phyloP scores from a whole-genome alignment of 176 grass and related monocot species.

The Raddia guianensis region DNA sequence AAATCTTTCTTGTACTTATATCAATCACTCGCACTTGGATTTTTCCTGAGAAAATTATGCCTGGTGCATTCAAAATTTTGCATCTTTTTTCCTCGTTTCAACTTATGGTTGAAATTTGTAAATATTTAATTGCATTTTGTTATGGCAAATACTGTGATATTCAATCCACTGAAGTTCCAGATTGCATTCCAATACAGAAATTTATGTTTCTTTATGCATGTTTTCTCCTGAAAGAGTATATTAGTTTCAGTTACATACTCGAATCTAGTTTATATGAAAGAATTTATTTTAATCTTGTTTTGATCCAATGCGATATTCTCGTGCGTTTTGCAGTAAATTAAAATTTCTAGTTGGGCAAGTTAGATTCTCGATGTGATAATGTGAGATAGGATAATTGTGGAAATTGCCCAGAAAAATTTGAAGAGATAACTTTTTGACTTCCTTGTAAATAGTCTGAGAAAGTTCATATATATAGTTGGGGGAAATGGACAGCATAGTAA shows the following conservation, averaged over 20 bases:
- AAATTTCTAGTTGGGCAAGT: not conserved
- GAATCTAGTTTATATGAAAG: slow-evolving; percentile 8
- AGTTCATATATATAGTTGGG: not conserved
- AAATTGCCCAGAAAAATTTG: not conserved
- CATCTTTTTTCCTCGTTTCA: not conserved
- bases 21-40: not conserved
- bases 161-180: slow-evolving; percentile 6
- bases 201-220: not conserved
- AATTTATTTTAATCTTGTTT: not conserved
- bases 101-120: not conserved
- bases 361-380: not conserved
- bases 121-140: slow-evolving; percentile 1
- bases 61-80: not conserved
- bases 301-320: not conserved
- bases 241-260: not conserved
- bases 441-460: not conserved
- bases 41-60: not conserved
- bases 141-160: not conserved
- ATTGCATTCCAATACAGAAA: not conserved
- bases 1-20: not conserved
- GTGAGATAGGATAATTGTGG: not conserved
- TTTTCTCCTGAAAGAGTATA: not conserved
- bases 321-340: slow-evolving; percentile 25
- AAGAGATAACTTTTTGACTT: not conserved
- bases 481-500: not conserved